Evolutionary conservation across 2,329 filamentous ascomycete species (phyloP).

Genomic region (Elsinoe batatas): DNA sequence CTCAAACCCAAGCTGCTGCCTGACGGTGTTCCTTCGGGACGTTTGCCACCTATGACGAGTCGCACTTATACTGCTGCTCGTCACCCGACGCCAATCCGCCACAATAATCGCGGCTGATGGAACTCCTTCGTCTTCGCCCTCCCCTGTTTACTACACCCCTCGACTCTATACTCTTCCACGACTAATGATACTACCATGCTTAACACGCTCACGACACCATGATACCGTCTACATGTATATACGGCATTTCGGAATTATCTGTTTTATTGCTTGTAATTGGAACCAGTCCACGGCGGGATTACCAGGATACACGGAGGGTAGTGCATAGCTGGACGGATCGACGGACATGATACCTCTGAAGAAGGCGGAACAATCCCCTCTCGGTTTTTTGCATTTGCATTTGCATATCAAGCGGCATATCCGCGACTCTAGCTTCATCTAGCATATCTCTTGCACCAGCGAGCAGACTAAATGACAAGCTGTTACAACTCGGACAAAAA

Average conservation of each 20-base stretch:
- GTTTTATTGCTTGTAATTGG: neutral
- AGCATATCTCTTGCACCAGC: neutral
- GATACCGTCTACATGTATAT: neutral
- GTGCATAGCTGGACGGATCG: neutral
- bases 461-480: too few relatives aligned
- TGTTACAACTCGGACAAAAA: neutral
- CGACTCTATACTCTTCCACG: neutral
- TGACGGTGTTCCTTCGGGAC: neutral
- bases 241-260: neutral
- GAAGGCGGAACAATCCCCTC: conserved; percentile 1
- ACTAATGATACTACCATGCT: neutral
- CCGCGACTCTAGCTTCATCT: neutral
- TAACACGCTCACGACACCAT: neutral
- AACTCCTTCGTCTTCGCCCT: too few relatives aligned
- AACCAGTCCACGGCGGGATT: neutral
- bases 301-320: neutral
- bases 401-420: neutral
- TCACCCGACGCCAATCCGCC: conserved; percentile 14
- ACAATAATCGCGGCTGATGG: neutral
- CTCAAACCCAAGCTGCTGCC: conserved; percentile 42
- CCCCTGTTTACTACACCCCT: neutral
- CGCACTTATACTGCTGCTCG: neutral
- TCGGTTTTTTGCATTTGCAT: neutral
- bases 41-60: neutral
- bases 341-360: neutral